Percentiles rank a stretch among this genome's conserved stretches.
These are phyloP conservation scores for Colletotrichum neosansevieriae DNA, from an alignment of 2,329 filamentous ascomycete species.

Conservation along the genomic window DNA sequence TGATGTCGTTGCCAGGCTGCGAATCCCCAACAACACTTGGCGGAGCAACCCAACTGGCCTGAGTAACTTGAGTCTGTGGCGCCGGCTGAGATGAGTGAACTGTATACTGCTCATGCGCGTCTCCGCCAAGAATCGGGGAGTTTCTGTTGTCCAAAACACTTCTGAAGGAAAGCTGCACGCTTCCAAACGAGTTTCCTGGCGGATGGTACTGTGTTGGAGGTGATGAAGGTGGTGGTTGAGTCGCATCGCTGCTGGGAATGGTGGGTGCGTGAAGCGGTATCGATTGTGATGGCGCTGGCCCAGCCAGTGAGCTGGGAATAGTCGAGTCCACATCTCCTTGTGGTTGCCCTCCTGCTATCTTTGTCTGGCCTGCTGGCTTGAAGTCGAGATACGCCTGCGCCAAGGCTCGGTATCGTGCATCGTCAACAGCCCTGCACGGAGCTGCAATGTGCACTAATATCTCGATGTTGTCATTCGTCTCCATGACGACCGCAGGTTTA, in stretches of 20 bases:
- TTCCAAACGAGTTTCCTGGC: conserved; percentile 40
- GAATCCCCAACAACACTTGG: conserved; percentile 69
- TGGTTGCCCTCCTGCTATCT: background rate
- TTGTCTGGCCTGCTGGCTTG: conserved; percentile 46
- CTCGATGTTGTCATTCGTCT: conserved; percentile 54
- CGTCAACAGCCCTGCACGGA: conserved; percentile 61
- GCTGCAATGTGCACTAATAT: conserved; percentile 69
- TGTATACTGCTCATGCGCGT: conserved; percentile 9
- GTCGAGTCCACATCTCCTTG: background rate
- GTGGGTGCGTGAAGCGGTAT: conserved; percentile 24
- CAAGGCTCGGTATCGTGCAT: conserved; percentile 61
- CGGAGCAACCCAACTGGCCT: conserved; percentile 55
- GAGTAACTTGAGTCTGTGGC: conserved; percentile 1
- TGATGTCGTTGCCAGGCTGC: conserved; percentile 55
- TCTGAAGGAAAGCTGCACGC: conserved; percentile 56
- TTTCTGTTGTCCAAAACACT: conserved; percentile 59
- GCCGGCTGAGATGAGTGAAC: conserved; percentile 20
- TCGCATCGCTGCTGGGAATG: conserved; percentile 25
- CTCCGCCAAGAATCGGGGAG: conserved; percentile 45
- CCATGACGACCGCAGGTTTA: conserved; percentile 28
- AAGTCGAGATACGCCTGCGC: conserved; percentile 66
- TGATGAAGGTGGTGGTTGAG: conserved; percentile 25
- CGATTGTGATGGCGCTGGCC: conserved; percentile 10
- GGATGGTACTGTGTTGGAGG: background rate
- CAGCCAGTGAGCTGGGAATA: conserved; percentile 19